phyloP scores from a whole-genome alignment of 2,329 filamentous ascomycete species.

The Exophiala viscosa region DNA sequence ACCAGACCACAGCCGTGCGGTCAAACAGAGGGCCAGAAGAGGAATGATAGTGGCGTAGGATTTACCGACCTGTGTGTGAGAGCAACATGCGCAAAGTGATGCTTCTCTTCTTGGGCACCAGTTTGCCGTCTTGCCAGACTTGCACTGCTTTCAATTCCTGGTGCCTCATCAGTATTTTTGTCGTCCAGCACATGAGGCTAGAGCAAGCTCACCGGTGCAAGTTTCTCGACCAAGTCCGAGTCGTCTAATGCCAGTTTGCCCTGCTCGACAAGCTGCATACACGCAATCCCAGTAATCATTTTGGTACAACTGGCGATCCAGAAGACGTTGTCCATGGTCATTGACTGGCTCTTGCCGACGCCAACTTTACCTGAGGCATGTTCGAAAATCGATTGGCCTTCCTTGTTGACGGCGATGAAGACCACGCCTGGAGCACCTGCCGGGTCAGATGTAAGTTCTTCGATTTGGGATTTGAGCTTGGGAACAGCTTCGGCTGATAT shows the following conservation, averaged over 20 bases:
- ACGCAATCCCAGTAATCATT: slow-evolving; percentile 51
- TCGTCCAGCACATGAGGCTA: background rate
- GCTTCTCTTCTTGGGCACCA: slow-evolving; percentile 38
- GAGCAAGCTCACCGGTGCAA: slow-evolving; percentile 35
- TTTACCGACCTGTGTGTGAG: slow-evolving; percentile 46
- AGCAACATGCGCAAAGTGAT: slow-evolving; percentile 53
- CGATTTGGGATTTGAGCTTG: slow-evolving; percentile 26
- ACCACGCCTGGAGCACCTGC: slow-evolving; percentile 27
- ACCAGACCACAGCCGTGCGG: background rate
- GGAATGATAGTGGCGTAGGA: background rate
- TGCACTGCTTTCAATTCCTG: slow-evolving; percentile 47
- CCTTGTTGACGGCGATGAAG: slow-evolving; percentile 28
- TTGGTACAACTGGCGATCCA: slow-evolving; percentile 60
- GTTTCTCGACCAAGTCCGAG: slow-evolving; percentile 42
- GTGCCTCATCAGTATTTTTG: background rate
- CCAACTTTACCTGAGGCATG: slow-evolving; percentile 31
- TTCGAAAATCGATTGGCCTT: slow-evolving; percentile 30
- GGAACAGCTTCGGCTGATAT: slow-evolving; percentile 20
- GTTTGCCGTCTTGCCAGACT: slow-evolving; percentile 38
- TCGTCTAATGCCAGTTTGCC: slow-evolving; percentile 50
- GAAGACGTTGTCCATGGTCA: slow-evolving; percentile 32
- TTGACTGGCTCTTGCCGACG: slow-evolving; percentile 21
- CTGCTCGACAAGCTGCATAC: slow-evolving; percentile 57
- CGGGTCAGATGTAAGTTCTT: slow-evolving; percentile 22
- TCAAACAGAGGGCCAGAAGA: background rate